Evolutionary conservation across 169 alveolate species (phyloP), one percentile per base, ranked within the genome.

Genomic region (Eimeria praecox): DNA sequence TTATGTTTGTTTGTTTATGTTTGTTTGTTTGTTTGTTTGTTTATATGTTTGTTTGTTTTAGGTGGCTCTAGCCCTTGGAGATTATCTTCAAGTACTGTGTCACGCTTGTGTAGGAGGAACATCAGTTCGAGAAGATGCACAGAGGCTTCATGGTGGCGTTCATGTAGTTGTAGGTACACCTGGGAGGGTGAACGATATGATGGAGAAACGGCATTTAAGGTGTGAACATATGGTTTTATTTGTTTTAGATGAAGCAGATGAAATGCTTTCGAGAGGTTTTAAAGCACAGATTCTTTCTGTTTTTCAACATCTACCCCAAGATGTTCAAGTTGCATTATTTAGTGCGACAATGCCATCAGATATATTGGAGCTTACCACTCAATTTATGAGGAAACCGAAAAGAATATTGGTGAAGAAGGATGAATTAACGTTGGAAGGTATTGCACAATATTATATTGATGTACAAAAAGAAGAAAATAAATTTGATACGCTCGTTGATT

Each of bases 131-230:
- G 99, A 99, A 77, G 99, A 99, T 95, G 98, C 99, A 90, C 98
- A 98, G 96, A 98, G 97, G 82, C 98, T 99, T 85, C 98, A 98
- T 96, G 98, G 98, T 69, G 99, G 99, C 24, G 99, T 99, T n/a
- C 99, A 99, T 97, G 98, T 99, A 94, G 99, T 99, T 20, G 99
- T 99, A 73, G 99, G 99, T 8, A 99, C 99, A 38, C 99, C 99
- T 22, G 99, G 99, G 27, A 98, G 99, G 96, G 99, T 99, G 54
- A 97, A 97, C 93, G 99, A 99, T 96, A 99, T 99, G 99, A 98
- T 99, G 94, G 98, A 98, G 75, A 90, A 86, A 66, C 54, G 85
- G 18, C 93, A 77, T 59, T 78, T 99, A 22, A 90, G 96, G 83
- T 98, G 98, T 49, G 99, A 98, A 77, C 98, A 98, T 97, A 97